Evolutionary conservation across 345 rosid species (phyloP).

Genomic region (Eucalyptus sp.): DNA sequence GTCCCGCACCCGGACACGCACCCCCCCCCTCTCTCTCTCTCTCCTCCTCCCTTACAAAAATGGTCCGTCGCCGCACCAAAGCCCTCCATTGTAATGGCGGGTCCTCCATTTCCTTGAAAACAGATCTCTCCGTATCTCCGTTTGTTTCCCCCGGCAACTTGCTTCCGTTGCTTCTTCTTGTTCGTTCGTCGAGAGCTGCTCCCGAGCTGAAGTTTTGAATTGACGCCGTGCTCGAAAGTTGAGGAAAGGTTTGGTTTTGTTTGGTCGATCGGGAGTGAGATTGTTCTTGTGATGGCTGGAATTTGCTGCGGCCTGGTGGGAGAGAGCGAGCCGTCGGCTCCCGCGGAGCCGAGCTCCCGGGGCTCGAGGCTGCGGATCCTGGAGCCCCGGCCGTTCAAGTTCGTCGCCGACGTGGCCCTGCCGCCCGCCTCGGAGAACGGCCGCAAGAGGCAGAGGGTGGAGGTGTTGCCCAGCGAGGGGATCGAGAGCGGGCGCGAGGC

Average conservation of each 20-base stretch:
- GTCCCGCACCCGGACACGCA: neutral
- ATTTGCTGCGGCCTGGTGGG: slow-evolving; percentile 70
- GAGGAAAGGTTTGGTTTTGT: neutral
- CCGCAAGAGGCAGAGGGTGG: slow-evolving; percentile 40
- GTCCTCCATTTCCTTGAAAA: neutral
- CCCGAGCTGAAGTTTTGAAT: neutral
- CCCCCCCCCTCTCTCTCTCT: neutral
- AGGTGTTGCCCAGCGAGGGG: neutral
- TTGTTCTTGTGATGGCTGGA: slow-evolving; percentile 40
- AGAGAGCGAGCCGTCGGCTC: slow-evolving; percentile 43
- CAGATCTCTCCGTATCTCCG: neutral
- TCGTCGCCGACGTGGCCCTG: slow-evolving; percentile 33
- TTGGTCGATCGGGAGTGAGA: neutral
- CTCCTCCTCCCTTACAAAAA: neutral
- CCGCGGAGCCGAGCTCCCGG: slow-evolving; percentile 39
- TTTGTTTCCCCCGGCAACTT: neutral
- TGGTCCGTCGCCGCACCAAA: neutral
- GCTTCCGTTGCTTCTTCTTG: neutral
- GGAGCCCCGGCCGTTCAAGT: slow-evolving; percentile 49
- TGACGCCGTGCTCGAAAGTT: neutral
- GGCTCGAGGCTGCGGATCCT: slow-evolving; percentile 39
- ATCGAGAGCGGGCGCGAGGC: neutral
- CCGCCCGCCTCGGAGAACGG: slow-evolving; percentile 13
- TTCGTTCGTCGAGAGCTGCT: neutral
- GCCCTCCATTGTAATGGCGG: slow-evolving; percentile 1